phyloP scores from a whole-genome alignment of 176 grass and related monocot species.

The Secale cereale region DNA sequence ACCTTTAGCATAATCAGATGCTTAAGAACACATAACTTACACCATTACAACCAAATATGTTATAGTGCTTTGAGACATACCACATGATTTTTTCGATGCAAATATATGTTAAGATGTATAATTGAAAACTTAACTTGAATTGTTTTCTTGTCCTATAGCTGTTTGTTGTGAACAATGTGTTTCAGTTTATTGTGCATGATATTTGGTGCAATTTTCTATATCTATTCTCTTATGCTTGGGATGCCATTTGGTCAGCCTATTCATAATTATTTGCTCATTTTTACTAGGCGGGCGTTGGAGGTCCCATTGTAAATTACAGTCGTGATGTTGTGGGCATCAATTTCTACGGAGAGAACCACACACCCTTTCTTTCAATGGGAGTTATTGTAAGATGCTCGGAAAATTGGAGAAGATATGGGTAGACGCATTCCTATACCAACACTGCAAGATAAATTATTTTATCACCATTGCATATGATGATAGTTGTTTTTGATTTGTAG shows the following conservation, averaged over 20 bases:
- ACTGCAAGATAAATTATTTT: background rate
- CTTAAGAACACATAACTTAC: no score
- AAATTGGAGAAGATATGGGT: background rate
- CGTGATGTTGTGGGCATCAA: background rate
- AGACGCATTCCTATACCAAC: background rate
- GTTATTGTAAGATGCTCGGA: background rate
- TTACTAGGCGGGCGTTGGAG: background rate
- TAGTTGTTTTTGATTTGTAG: background rate
- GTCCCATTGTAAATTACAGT: background rate
- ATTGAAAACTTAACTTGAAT: no score
- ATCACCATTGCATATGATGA: background rate
- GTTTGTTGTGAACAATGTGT: background rate
- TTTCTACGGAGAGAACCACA: constrained; percentile 4
- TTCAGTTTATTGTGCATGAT: background rate
- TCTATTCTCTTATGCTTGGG: background rate
- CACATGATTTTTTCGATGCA: no score
- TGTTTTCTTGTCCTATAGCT: no score
- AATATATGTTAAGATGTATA: no score
- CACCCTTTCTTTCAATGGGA: background rate
- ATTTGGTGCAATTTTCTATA: background rate
- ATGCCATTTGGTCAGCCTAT: background rate
- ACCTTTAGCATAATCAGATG: no score
- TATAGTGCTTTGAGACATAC: no score
- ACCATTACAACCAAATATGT: no score
- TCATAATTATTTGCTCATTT: background rate